Base-by-base conservation (phyloP, 2,329 filamentous ascomycete species). In the Hypoxylon sp. region DNA sequence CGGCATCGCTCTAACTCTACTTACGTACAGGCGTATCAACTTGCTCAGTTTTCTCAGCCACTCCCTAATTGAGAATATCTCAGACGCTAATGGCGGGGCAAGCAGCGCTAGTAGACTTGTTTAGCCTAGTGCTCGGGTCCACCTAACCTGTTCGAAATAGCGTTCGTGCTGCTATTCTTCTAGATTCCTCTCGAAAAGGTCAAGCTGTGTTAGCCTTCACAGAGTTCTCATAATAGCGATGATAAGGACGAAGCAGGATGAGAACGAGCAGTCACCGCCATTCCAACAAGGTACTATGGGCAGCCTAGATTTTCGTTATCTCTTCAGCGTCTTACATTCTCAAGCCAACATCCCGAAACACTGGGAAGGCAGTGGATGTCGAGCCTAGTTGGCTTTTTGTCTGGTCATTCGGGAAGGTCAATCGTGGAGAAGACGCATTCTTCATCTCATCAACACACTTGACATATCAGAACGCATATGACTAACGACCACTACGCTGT, bases 1-100 rank as follows among this genome's bases (percentile, higher is more conserved):
- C 68, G 68, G 68, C 62, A 68, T 70, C 68, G 68, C 68, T 70
- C 42, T 35, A 63, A 57, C 42, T 61, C 1, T 57, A 44, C 35
- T 62, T 48, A 37, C 11, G 56, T 48, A 55, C 24, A 53, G 53
- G 54, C 64, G 68, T 70, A 71, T 71, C 62, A 71, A 52, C 27
- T 51, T 27, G 53, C 65, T 56, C 35, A 59, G 54, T 60, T 27
- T 56, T 54, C 64, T 65, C 62, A 69, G 66, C 59, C 66, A 65
- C 47, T 66, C 62, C 68, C 68, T 60, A 67, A 71, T 71, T 24
- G 53, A 67, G 68, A 59, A 59, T 59, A 42, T 42, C 2, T 11
- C 19, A 37, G 48, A 66, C 62, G 59, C 62, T 66, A 69, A 57
- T 53, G 58, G 68, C 55, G 68, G 65, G 65, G 68, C 65, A 63